Evolutionary conservation across 164 flowering plant genomes (phyloP).

Genomic region (Santalum album): DNA sequence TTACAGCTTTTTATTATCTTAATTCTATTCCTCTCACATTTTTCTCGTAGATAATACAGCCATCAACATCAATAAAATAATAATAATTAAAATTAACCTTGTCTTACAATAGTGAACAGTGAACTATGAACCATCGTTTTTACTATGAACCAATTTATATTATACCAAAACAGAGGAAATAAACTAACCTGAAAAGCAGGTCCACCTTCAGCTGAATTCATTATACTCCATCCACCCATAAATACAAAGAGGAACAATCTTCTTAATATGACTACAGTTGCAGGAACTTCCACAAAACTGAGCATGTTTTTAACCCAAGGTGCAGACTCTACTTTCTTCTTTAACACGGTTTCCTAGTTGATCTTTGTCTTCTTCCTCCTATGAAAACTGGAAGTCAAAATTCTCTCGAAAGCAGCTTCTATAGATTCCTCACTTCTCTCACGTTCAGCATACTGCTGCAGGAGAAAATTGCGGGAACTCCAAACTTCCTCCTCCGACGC

Average conservation of each 20-base stretch:
- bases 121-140: too few species aligned
- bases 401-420: constrained; percentile 91
- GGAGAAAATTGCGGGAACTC: constrained; percentile 85
- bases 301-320: constrained; percentile 79
- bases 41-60: too few species aligned
- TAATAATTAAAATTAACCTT: too few species aligned
- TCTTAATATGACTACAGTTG: constrained; percentile 64
- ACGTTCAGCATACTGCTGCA: constrained; percentile 73
- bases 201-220: constrained; percentile 90
- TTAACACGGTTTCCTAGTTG: constrained; percentile 74
- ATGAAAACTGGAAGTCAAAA: constrained; percentile 67
- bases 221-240: constrained; percentile 91
- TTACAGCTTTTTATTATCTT: too few species aligned
- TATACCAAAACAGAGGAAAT: neutral
- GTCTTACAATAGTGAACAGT: too few species aligned
- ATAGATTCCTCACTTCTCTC: constrained; percentile 89
- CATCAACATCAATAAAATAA: too few species aligned
- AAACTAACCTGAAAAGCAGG: constrained; percentile 93
- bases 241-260: constrained; percentile 79
- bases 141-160: too few species aligned
- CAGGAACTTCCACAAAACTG: constrained; percentile 71
- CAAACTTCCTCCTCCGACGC: constrained; percentile 93
- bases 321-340: constrained; percentile 91
- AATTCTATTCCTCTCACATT: too few species aligned
- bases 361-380: constrained; percentile 78